A percentile compares a stretch with the other conserved stretches of the same genome.
phyloP scores from a whole-genome alignment of 2,329 filamentous ascomycete genomes.

The Geosmithia putterillii region DNA sequence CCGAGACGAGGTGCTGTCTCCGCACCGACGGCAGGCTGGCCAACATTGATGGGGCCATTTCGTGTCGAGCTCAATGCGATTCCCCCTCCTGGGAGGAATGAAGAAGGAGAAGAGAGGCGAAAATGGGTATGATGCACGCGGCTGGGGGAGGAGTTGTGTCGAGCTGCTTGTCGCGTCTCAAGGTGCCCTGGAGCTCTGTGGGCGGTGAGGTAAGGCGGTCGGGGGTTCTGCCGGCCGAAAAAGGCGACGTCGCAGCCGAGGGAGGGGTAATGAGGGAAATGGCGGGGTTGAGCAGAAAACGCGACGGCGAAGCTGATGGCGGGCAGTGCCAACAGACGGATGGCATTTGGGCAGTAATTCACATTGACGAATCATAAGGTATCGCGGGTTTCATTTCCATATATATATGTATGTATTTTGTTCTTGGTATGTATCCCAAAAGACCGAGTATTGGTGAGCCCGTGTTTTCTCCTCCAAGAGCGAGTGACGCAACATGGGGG shows the following conservation, averaged over 20 bases:
- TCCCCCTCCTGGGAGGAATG: background rate
- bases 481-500: too few relatives aligned
- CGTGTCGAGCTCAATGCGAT: background rate
- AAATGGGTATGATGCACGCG: background rate
- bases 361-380: too few relatives aligned
- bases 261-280: background rate
- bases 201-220: constrained; percentile 15
- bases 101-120: background rate
- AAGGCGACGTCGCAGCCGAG: background rate
- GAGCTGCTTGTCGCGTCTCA: background rate
- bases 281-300: background rate
- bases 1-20: constrained; percentile 65
- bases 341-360: background rate
- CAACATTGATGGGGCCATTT: constrained; percentile 33
- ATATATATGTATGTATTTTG: too few relatives aligned
- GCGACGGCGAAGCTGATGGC: background rate
- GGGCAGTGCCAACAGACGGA: too few relatives aligned
- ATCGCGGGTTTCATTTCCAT: too few relatives aligned
- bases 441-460: too few relatives aligned
- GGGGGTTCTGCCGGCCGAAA: constrained; percentile 13
- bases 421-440: too few relatives aligned
- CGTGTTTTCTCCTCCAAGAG: too few relatives aligned
- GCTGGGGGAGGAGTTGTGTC: too few relatives aligned
- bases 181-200: background rate
- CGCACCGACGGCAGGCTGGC: constrained; percentile 43